Evolutionary conservation across 306 rosid species (phyloP).

Genomic region (Pyrus pyrifolia): DNA sequence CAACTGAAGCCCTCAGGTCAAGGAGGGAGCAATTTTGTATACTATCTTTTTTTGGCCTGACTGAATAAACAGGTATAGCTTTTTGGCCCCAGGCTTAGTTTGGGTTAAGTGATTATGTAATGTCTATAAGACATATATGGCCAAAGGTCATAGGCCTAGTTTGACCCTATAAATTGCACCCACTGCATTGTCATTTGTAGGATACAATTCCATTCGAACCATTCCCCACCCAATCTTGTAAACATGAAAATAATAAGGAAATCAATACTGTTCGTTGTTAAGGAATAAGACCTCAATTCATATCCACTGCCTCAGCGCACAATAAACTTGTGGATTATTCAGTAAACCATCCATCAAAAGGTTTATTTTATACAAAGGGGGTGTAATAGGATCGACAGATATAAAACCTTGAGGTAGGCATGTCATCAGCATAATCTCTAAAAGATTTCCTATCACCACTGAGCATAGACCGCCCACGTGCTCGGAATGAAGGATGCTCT

Average conservation of each 20-base stretch:
- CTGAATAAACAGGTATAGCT: not conserved
- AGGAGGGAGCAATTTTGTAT: not conserved
- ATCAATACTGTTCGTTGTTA: not conserved
- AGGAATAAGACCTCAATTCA: not conserved
- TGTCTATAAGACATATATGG: not conserved
- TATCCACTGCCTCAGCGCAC: not conserved
- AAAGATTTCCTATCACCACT: conserved; percentile 82
- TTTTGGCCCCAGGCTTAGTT: not conserved
- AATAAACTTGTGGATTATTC: not conserved
- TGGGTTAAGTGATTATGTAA: not conserved
- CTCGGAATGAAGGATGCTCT: conserved; percentile 88
- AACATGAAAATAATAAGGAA: not conserved
- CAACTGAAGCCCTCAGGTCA: not conserved
- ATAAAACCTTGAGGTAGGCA: conserved; percentile 78
- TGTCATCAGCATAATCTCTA: conserved; percentile 79
- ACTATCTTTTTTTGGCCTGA: not conserved
- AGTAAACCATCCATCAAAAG: not conserved
- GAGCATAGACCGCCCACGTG: conserved; percentile 90
- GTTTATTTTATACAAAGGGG: not conserved
- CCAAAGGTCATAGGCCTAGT: not conserved
- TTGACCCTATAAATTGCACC: not conserved
- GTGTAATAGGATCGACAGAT: conserved; percentile 18
- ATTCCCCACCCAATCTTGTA: not conserved
- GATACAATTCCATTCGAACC: not conserved
- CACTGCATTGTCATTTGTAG: not conserved